Percentiles rank a stretch among this genome's conserved stretches.
These are phyloP conservation scores for Tolypocladium ovalisporum DNA, from an alignment of 2,329 filamentous ascomycete species.

Conservation along the genomic window DNA sequence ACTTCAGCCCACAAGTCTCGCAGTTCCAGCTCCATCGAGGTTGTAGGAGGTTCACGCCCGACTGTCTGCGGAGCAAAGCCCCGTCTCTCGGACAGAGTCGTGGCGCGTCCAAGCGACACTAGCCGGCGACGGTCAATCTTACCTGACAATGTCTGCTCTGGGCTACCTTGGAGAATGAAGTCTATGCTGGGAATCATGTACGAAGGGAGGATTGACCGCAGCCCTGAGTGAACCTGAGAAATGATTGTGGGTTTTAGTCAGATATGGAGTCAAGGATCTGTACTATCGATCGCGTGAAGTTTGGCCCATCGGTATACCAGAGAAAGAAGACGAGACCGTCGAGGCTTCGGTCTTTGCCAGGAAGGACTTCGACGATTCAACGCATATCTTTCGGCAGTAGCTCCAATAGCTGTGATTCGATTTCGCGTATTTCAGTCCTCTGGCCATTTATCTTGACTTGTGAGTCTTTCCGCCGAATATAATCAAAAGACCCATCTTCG, in stretches of 20 bases:
- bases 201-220: slow-evolving; percentile 7
- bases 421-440: slow-evolving; percentile 33
- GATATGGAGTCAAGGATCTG: background rate
- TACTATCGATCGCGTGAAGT: background rate
- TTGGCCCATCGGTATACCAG: background rate
- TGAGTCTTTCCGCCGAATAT: slow-evolving; percentile 40
- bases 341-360: background rate
- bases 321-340: background rate
- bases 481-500: slow-evolving; percentile 27
- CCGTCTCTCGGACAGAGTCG: background rate
- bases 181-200: slow-evolving; percentile 32
- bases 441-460: slow-evolving; percentile 49
- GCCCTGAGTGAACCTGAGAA: background rate
- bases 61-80: background rate
- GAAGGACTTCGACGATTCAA: background rate
- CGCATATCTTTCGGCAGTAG: background rate
- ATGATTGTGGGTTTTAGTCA: background rate
- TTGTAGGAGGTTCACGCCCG: slow-evolving; percentile 5
- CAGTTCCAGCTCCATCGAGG: background rate
- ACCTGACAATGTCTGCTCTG: slow-evolving; percentile 7
- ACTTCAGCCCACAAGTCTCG: slow-evolving; percentile 8
- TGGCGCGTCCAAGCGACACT: background rate
- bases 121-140: slow-evolving; percentile 4
- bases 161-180: slow-evolving; percentile 26
- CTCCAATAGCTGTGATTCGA: slow-evolving; percentile 6